These are phyloP conservation scores for Medicago lupulina DNA, from an alignment of 306 rosid genomes.

Conservation along the genomic window DNA sequence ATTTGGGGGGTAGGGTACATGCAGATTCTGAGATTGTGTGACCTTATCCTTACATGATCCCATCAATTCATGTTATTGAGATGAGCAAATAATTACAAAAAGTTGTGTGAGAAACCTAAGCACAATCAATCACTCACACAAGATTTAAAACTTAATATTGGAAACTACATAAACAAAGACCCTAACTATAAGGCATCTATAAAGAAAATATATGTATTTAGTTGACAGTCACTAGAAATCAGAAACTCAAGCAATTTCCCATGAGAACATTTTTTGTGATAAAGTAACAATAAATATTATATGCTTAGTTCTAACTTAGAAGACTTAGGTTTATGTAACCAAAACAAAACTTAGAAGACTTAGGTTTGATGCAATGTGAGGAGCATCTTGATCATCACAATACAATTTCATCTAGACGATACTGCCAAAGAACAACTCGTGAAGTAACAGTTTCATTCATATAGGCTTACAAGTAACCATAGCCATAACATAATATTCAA, in stretches of 20 bases:
- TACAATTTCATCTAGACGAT: no score
- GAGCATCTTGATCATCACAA: no score
- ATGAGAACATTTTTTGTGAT: background rate
- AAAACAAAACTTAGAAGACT: no score
- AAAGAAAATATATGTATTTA: background rate
- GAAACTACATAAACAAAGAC: background rate
- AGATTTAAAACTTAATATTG: background rate
- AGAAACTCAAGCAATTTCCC: background rate
- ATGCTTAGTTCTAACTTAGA: background rate
- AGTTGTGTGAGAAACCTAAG: background rate
- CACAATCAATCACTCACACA: background rate
- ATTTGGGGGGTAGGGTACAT: background rate
- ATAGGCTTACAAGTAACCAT: no score
- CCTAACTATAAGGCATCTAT: background rate
- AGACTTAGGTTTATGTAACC: background rate
- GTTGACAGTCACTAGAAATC: background rate
- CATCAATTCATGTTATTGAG: background rate
- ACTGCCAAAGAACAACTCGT: background rate
- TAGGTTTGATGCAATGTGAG: no score
- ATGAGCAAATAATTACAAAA: background rate
- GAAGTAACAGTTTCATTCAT: background rate
- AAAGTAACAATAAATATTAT: background rate
- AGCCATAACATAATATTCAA: no score
- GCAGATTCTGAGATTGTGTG: background rate
- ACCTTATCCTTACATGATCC: constrained; percentile 13